Base-by-base conservation (phyloP, 2,329 filamentous ascomycete genomes). In the Fulvia fulva region DNA sequence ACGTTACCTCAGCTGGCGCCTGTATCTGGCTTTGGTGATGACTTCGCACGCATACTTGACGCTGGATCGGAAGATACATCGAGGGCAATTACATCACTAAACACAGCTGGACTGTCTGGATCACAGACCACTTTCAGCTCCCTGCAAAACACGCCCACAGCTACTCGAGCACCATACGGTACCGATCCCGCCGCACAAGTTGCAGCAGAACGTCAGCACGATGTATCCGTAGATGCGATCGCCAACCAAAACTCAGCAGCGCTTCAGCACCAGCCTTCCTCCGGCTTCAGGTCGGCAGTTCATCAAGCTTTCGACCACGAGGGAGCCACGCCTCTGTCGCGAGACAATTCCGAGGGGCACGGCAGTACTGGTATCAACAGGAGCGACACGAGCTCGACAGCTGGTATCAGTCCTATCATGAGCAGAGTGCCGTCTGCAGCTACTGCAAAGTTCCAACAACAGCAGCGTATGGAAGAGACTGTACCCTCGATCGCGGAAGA, bases 331-430 rank as follows among this genome's bases (percentile, higher is more conserved):
- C 80, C 81, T 2, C 80, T 78, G 44, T 81, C 81, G 34, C 73
- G 74, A 55, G 73, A 71, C n/a, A 77, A 76, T 54, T 70, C 69
- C 11, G 65, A 68, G 34, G 58, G 50, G 21, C 47, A 56, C 12
- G 58, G 52, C 26, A 56, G 50, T 19, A 61, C 55, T 9, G 63
- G 57, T 16, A 61, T 71, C 8, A 62, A 61, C 37, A 60, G 85
- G 60, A 86, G 82, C 54, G 82, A 87, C 63, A 87, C 84, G 57
- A 81, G 81, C 59, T 85, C 84, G 61, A 87, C 85, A 8, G 79
- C 81, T 51, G 78, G 78, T 26, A 84, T 88, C 61, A 87, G 85
- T 67, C 86, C 86, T 1, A 88, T 88, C 55, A 86, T 88, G 71
- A 81, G 78, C 63, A 75, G 77, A 53, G 80, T 78, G n/a, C 78